Evolutionary conservation across 192 early-diverging fungal species (phyloP).

Genomic region (Coemansia sp.): DNA sequence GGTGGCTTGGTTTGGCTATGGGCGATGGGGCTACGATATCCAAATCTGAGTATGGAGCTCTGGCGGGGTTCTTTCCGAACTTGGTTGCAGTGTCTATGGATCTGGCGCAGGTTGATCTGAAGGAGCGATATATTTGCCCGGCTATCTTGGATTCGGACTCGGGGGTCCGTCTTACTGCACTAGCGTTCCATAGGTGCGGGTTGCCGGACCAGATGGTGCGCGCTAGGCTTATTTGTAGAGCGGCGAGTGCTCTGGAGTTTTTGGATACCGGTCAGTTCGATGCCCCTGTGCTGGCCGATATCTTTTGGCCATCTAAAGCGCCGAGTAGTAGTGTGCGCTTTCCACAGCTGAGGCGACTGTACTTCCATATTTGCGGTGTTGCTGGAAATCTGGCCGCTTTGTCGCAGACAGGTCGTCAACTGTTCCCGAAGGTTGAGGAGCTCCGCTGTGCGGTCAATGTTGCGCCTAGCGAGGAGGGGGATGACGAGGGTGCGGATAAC

Average conservation of each 20-base stretch:
- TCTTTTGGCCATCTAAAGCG: conserved; percentile 8
- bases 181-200: background rate
- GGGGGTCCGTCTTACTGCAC: conserved; percentile 1
- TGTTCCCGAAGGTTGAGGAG: background rate
- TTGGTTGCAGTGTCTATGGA: conserved; percentile 9
- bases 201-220: background rate
- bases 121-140: conserved; percentile 4
- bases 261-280: conserved; percentile 6
- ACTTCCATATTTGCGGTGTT: background rate
- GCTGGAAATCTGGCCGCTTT: background rate
- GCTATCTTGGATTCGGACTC: background rate
- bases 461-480: background rate
- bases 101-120: background rate
- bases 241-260: conserved; percentile 10
- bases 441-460: background rate
- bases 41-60: conserved; percentile 27
- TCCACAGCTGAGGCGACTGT: background rate
- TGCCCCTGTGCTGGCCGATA: background rate
- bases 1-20: conserved; percentile 31
- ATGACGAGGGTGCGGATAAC: background rate
- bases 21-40: conserved; percentile 7
- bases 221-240: conserved; percentile 1
- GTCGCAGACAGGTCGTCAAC: background rate
- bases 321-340: background rate
- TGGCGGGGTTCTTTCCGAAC: conserved; percentile 23